Evolutionary conservation across 768 basidiomycete genomes (phyloP), one percentile per base, ranked within the genome.

Genomic region (Trametes maxima): DNA sequence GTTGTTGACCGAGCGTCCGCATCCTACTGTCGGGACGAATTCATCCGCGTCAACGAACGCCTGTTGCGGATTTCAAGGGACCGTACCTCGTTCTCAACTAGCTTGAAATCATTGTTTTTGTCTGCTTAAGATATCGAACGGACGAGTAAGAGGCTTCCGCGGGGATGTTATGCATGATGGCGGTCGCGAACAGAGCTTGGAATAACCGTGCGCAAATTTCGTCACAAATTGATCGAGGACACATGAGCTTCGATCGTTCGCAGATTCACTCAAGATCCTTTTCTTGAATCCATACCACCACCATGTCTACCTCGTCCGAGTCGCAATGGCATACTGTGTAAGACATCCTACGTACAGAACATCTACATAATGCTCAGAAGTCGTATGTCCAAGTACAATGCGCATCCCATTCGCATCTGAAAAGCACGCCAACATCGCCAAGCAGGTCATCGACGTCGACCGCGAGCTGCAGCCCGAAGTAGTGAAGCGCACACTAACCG

Each of bases 401-500:
- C 83, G 85, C 48, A 86, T 95, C 44, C 95, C 94, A 10, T 94
- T 96, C 65, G 80, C 82, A 21, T 87, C 84, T 21, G 71, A 78
- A 22, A 79, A 86, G 63, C 93, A 97, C 69, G 95, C 95, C 10
- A 69, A 73, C 49, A 91, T 94, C 66, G 94, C 90, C 24, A 89
- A 87, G 70, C 85, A 87, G 73, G 88, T 85, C 62, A 90, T 97
- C 70, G 87, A 90, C 62, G 94, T 97, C 35, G 94, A 97, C 74
- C 76, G 80, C 19, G 94, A 95, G 74, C 79, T 95, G 42, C 92
- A 95, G 67, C 85, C 86, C 3, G 82, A 89, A 46, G 87, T 88
- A 11, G 94, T 96, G 22, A 85, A 86, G 70, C 82, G 93, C 62
- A 80, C 77, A n/a, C 72, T 96, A 44, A 74, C 74, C 0, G 83